Evolutionary conservation across 2,329 filamentous ascomycete species (phyloP).

Genomic region (Aspergillus transmontanensis): DNA sequence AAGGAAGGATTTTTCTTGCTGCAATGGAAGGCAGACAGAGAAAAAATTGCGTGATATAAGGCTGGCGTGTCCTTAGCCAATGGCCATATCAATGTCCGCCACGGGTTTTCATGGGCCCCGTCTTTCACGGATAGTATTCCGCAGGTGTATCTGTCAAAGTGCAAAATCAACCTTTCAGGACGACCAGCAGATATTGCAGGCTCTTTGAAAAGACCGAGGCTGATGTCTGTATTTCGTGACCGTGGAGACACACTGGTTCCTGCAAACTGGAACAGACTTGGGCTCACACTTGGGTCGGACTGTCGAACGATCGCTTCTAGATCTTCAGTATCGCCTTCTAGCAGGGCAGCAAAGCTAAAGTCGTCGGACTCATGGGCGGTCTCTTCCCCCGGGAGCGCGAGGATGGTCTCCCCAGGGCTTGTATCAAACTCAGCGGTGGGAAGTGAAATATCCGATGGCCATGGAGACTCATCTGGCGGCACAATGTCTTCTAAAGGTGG

Average conservation of each 20-base stretch:
- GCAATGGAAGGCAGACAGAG: slow-evolving; percentile 70
- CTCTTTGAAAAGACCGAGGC: slow-evolving; percentile 44
- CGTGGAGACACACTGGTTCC: slow-evolving; percentile 41
- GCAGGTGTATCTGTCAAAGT: slow-evolving; percentile 68
- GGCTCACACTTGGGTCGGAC: slow-evolving; percentile 30
- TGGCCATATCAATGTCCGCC: slow-evolving; percentile 72
- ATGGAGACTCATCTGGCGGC: slow-evolving; percentile 17
- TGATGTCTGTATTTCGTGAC: slow-evolving; percentile 5
- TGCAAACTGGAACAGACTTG: slow-evolving; percentile 42
- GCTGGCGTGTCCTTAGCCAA: slow-evolving; percentile 65
- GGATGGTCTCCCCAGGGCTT: slow-evolving; percentile 9
- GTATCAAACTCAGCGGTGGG: slow-evolving; percentile 9
- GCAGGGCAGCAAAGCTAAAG: slow-evolving; percentile 35
- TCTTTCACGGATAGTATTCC: slow-evolving; percentile 73
- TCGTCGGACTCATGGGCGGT: slow-evolving; percentile 14
- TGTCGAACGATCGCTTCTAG: slow-evolving; percentile 59
- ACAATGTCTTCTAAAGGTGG: slow-evolving; percentile 16
- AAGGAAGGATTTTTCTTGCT: slow-evolving; percentile 60
- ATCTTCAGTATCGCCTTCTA: slow-evolving; percentile 48
- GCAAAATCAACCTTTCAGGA: slow-evolving; percentile 63
- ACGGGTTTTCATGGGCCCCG: slow-evolving; percentile 69
- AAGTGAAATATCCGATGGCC: slow-evolving; percentile 19
- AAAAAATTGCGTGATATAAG: slow-evolving; percentile 68
- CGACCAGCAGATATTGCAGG: slow-evolving; percentile 55
- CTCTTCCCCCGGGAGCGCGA: slow-evolving; percentile 12